Evolutionary conservation across 179 eudicot genomes (phyloP).

Genomic region (Nepenthes alata): DNA sequence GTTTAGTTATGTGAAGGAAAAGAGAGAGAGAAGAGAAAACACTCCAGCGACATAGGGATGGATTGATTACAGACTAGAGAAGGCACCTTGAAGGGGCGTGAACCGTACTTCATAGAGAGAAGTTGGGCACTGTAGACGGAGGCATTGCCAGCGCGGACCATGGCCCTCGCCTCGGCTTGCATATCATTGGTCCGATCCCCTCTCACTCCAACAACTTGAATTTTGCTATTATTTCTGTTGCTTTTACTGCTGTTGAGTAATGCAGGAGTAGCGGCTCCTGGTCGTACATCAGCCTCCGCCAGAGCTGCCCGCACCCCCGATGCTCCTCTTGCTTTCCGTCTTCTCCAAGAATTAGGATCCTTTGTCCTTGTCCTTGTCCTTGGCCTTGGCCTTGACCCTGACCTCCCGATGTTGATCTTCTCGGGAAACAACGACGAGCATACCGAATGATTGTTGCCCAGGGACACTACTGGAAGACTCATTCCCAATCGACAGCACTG

Average conservation of each 20-base stretch:
- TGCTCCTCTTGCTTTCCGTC: conserved; percentile 10
- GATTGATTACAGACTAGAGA: background rate
- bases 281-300: conserved; percentile 20
- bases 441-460: background rate
- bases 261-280: conserved; percentile 2
- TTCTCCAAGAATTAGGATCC: background rate
- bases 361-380: background rate
- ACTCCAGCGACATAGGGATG: background rate
- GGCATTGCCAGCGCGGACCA: conserved; percentile 70
- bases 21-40: background rate
- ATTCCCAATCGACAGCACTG: background rate
- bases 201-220: conserved; percentile 6
- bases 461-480: background rate
- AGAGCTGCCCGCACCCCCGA: conserved; percentile 19
- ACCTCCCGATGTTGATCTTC: too few relatives aligned
- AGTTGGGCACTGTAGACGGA: conserved; percentile 65
- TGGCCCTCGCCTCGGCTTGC: conserved; percentile 91
- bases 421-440: background rate
- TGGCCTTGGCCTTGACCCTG: too few relatives aligned
- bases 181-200: conserved; percentile 62
- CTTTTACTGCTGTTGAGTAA: conserved; percentile 8
- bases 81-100: conserved; percentile 59
- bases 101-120: conserved; percentile 47
- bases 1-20: background rate
- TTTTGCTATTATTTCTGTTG: conserved; percentile 8